Conservation (phyloP, 1,284 basidiomycete genomes). For the Trichosporon sp. region DNA sequence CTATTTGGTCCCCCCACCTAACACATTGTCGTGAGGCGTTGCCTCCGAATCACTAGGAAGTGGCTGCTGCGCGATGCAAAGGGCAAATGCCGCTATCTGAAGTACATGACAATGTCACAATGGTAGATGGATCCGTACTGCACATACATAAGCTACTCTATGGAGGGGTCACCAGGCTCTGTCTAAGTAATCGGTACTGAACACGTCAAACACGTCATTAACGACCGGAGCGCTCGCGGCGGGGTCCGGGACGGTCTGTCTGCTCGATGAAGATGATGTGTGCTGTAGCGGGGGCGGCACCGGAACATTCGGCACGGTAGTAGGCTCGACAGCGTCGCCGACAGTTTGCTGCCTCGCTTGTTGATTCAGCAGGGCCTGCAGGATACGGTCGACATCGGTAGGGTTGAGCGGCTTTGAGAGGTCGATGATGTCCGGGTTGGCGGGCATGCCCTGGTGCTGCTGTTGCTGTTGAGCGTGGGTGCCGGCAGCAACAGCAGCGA, state of each 20-base stretch:
- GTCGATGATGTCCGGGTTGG: conserved; percentile 50
- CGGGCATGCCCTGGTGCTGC: not conserved
- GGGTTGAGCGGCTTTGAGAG: conserved; percentile 53
- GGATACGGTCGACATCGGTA: conserved; percentile 46
- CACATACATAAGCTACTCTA: conserved; percentile 17
- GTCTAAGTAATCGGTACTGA: conserved; percentile 15
- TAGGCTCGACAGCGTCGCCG: not conserved
- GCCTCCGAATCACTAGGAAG: no score
- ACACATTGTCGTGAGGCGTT: no score
- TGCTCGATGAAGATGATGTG: not conserved
- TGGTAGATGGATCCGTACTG: not conserved
- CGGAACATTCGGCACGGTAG: not conserved
- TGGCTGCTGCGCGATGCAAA: not conserved
- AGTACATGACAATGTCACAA: no score
- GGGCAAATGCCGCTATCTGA: not conserved
- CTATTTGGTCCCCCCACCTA: not conserved
- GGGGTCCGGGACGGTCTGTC: not conserved
- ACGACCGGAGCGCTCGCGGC: conserved; percentile 4
- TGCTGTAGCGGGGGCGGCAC: conserved; percentile 15
- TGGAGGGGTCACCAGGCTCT: not conserved
- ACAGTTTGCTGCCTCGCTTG: conserved; percentile 26
- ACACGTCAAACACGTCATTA: conserved; percentile 28
- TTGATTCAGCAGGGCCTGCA: conserved; percentile 47
- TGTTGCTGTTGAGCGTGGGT: not conserved
- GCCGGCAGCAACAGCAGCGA: not conserved